A percentile compares a stretch with the other conserved stretches of the same genome.
phyloP scores from a whole-genome alignment of 441 rosid genomes.

The Arabidopsis hybrid region DNA sequence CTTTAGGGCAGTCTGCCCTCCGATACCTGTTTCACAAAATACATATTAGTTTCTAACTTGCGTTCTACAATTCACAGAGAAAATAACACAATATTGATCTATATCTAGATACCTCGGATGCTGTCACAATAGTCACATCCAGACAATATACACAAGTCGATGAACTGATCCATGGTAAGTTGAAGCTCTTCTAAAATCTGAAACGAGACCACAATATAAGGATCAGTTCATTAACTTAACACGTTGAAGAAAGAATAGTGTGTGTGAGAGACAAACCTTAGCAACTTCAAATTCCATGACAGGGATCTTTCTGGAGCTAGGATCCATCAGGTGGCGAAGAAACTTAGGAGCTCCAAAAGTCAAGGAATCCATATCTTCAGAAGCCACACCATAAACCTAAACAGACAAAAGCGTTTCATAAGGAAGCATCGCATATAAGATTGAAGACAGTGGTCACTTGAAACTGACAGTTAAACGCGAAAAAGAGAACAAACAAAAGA shows the following conservation, averaged over 20 bases:
- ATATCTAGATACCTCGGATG: slow-evolving; percentile 72
- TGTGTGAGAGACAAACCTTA: slow-evolving; percentile 58
- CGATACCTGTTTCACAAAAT: slow-evolving; percentile 71
- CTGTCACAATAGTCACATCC: slow-evolving; percentile 99
- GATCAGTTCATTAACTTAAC: slow-evolving; percentile 8
- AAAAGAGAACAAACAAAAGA: slow-evolving; percentile 1
- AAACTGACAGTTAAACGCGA: background rate
- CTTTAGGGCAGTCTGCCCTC: slow-evolving; percentile 93
- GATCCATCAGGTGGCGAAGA: slow-evolving; percentile 99
- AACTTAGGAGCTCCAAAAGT: slow-evolving; percentile 95
- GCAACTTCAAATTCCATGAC: slow-evolving; percentile 93
- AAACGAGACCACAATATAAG: slow-evolving; percentile 38
- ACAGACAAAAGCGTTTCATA: background rate
- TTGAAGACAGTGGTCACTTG: background rate
- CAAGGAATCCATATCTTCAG: slow-evolving; percentile 99
- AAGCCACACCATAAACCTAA: slow-evolving; percentile 98
- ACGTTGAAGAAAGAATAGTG: background rate
- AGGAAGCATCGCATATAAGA: background rate
- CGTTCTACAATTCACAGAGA: background rate
- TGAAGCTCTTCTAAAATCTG: slow-evolving; percentile 91
- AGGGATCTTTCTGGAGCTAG: slow-evolving; percentile 94
- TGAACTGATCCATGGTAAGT: slow-evolving; percentile 94
- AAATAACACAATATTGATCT: background rate
- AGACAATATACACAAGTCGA: slow-evolving; percentile 95
- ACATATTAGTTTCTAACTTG: slow-evolving; percentile 8